Base-by-base conservation (phyloP, 1,284 basidiomycete genomes). In the Vanrija humicola region DNA sequence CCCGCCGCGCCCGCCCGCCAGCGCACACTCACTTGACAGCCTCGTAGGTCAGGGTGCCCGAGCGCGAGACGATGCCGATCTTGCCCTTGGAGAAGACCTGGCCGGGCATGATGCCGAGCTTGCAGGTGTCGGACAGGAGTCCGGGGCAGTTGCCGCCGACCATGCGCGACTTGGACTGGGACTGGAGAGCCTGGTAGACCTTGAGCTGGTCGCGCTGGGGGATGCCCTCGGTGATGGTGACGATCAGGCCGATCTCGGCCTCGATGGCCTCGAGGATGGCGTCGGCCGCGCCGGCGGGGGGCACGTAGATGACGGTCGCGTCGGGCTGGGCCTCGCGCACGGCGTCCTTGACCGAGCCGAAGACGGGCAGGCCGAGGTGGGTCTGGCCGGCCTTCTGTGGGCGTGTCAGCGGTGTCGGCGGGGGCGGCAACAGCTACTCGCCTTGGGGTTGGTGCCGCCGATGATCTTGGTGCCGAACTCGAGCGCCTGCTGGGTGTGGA, bases 31-130 rank as follows among this genome's bases (percentile, higher is more conserved):
- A 74, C 72, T 77, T 77, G 68, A 77, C 75, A 49, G 75, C 75
- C 64, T 77, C 75, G 67, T 77, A 77, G 40, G 75, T 77, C 46
- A 77, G 63, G 44, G 94, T 97, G 64, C 94, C 94, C 19, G 94
- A 96, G 56, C 94, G 89, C 26, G 94, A 98, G 54, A 98, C 96
- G 66, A 99, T 62, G 87, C 92, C 92, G 65, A 96, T 93, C 65
- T 88, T 92, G 54, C 95, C 95, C 54, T 95, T 91, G 63, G 79
- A 90, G 81, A 98, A 95, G 67, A 98, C 95, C 74, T 96, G 92
- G 42, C 94, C 95, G 25, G 96, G 96, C 81, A 98, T 95, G 75
- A 99, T 99, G 60, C 96, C 96, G 86, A 99, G 98, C 82, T 98
- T 98, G 82, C 96, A 99, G 16, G 95, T 95, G 54, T 89, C 83